A percentile compares a stretch with the other conserved stretches of the same genome.
Conservation (phyloP, 306 rosid genomes). For the Fragaria iinumae region DNA sequence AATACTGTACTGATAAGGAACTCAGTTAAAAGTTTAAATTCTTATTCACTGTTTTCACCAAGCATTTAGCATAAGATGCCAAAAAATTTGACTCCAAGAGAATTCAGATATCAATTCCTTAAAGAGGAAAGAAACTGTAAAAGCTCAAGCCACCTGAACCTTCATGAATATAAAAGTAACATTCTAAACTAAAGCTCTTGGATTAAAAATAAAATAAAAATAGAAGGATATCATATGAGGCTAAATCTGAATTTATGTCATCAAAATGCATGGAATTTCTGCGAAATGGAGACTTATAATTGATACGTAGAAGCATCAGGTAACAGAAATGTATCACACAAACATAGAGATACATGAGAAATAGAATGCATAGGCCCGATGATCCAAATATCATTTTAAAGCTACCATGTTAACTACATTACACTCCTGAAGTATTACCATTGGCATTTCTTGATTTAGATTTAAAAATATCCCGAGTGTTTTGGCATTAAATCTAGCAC, state of each 20-base stretch:
- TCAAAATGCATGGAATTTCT: background rate
- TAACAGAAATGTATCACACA: background rate
- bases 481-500: background rate
- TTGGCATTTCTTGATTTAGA: background rate
- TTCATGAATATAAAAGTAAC: background rate
- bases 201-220: background rate
- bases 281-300: background rate
- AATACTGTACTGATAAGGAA: background rate
- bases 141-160: background rate
- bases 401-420: background rate
- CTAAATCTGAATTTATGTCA: background rate
- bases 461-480: background rate
- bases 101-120: background rate
- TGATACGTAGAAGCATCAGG: background rate
- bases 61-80: background rate
- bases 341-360: background rate
- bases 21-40: background rate
- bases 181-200: background rate
- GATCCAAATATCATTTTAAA: background rate
- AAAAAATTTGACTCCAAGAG: background rate
- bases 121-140: background rate
- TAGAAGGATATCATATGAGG: background rate
- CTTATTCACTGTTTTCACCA: background rate
- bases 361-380: background rate
- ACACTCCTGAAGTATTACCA: background rate